phyloP scores from a whole-genome alignment of 2,329 filamentous ascomycete species.

The Diplodia scrobiculata region DNA sequence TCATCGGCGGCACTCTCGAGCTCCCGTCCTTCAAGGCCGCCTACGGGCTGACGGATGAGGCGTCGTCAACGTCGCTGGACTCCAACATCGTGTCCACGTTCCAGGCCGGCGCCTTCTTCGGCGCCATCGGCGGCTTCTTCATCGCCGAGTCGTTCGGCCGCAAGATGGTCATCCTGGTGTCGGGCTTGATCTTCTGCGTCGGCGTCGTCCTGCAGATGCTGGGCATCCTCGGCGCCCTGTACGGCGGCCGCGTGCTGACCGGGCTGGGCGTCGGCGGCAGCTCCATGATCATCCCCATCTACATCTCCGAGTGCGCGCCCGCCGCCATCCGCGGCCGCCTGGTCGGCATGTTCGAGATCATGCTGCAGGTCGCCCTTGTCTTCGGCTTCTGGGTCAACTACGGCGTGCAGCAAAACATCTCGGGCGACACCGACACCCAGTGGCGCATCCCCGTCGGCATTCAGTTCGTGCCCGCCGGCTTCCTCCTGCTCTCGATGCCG shows the following conservation, averaged over 20 bases:
- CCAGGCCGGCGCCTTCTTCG: conserved; percentile 68
- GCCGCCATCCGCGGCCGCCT: conserved; percentile 61
- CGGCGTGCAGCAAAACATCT: conserved; percentile 56
- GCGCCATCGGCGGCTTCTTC: conserved; percentile 60
- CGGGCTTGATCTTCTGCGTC: conserved; percentile 60
- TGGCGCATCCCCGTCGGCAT: conserved; percentile 61
- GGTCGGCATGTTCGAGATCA: conserved; percentile 54
- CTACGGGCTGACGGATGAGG: conserved; percentile 34
- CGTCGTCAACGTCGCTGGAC: conserved; percentile 55
- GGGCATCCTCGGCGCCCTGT: conserved; percentile 58
- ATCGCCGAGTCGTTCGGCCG: conserved; percentile 60
- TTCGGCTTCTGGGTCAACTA: conserved; percentile 60
- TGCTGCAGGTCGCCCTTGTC: conserved; percentile 50
- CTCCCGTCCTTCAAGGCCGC: conserved; percentile 59
- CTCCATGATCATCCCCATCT: conserved; percentile 62
- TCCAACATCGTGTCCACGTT: conserved; percentile 71
- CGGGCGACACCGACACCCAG: conserved; percentile 2
- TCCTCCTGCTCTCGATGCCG: conserved; percentile 63
- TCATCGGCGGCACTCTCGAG: conserved; percentile 61
- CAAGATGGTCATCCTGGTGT: conserved; percentile 57
- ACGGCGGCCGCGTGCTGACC: conserved; percentile 61
- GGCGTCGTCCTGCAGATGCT: conserved; percentile 63
- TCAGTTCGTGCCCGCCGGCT: conserved; percentile 64
- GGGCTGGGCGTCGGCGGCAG: conserved; percentile 57
- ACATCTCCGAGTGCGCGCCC: conserved; percentile 63